Base-by-base conservation (phyloP, 1,139 yeast genomes). In the Casaregolazyma suthepensis region DNA sequence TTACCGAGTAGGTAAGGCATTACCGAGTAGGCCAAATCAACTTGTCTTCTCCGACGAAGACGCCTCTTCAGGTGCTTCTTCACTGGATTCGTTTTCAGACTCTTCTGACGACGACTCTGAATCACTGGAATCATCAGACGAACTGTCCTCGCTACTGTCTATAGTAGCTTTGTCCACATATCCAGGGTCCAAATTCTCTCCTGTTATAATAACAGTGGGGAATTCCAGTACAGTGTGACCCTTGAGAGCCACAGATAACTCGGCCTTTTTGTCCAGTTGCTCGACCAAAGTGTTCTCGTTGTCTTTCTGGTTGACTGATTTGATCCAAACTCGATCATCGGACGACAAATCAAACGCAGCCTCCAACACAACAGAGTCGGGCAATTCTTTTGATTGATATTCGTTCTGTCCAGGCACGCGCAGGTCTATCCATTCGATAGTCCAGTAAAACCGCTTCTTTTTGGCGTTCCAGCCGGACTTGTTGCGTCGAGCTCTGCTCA, bases 391-490 rank as follows among this genome's bases (percentile, higher is more conserved):
- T 9, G 23, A 19, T 3, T 42, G 31, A 26, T 40, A 43, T 26
- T 20, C 45, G 2, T 5, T 26, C 10, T 26, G 31, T 26, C 31
- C 31, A 26, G 31, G 10, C 10, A 26, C 10, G 2, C 31, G 35
- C 13, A 29, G 17, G 20, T 49, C 52, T 12, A 79, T 66, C 87
- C 90, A 85, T 65, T 90, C 96, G 0, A 89, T 68, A 0, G 96
- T 85, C 96, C 97, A 90, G 19, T 79, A 78, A 46, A 79, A 85
- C 26, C 79, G 69, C 46, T 82, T 79, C 59, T 75, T 72, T 60
- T 80, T 78, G 65, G 82, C 82, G 63, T 88, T 93, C 76, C 82
- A 87, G 1, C 85, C 84, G 0, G 93, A 80, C 62, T 83, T 85
- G 66, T 91, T 91, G 54, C 74, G 67, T 9, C 67, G 63, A 2